Base-by-base conservation (phyloP, 129 eudicot species). In the Erigeron canadensis region DNA sequence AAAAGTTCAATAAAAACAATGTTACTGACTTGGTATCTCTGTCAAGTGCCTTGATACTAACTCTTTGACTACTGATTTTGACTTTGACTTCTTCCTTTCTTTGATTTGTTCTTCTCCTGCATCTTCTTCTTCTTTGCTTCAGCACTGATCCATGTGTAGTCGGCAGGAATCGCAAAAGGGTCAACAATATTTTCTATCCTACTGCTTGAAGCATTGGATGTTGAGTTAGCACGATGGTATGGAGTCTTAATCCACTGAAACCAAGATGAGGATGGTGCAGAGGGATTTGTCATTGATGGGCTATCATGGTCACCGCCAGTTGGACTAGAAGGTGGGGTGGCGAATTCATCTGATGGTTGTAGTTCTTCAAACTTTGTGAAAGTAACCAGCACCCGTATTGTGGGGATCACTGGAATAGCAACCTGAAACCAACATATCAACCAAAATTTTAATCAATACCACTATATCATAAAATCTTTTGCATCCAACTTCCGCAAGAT, bases 301-400 rank as follows among this genome's bases (percentile, higher is more conserved):
- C 87, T 83, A 65, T 85, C 96, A 21, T 61, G 78, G 60, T 78
- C 86, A 22, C 82, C 73, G 19, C 85, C 81, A 13, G 88, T 78
- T 15, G 98, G 98, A 63, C 98, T 93, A 51, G 98, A 87, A 63
- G 96, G 98, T 4, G 98, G 98, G 40, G 98, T 93, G 37, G 95
- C 76, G 69, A 93, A 93, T 80, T 89, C 98, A 65, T 92, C 98
- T 73, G 77, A 44, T 3, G 96, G 96, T 75, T 85, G 88, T 58
- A 93, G 72, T 63, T 93, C 98, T 73, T 89, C 96, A 17, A 93
- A 93, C 51, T 93, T 93, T 8, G 98, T 93, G 73, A 93, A 93
- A 10, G 96, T 93, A 58, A 93, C 98, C 69, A 93, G 54, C 61
- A 93, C 98, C 72, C 95, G 78, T 67, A 93, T 89, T 17, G 98